Evolutionary conservation across 129 eudicot species (phyloP).

Genomic region (Deinandra increscens): DNA sequence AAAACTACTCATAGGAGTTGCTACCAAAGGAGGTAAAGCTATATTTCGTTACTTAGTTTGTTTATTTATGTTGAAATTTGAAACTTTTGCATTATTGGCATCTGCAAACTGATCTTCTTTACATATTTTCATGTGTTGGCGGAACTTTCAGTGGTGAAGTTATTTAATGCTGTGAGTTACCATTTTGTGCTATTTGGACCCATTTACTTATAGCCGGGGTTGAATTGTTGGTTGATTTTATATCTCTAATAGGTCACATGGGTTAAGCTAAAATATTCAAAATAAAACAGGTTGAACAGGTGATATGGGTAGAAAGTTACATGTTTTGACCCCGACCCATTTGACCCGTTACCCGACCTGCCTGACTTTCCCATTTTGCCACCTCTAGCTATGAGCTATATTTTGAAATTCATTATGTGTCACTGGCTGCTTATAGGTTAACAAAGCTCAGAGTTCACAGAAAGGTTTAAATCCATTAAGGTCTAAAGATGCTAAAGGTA

Average conservation of each 20-base stretch:
- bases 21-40: slow-evolving; percentile 96
- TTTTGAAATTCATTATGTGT: not conserved
- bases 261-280: not conserved
- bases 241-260: not conserved
- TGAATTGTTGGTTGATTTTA: not conserved
- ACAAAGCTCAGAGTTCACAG: slow-evolving; percentile 82
- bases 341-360: not conserved
- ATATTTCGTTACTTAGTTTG: not conserved
- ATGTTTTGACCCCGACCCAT: not conserved
- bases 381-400: slow-evolving; percentile 9
- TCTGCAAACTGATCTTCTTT: slow-evolving; percentile 25
- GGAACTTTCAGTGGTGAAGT: slow-evolving; percentile 30
- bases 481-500: slow-evolving; percentile 86
- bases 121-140: slow-evolving; percentile 22
- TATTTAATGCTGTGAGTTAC: too few species aligned
- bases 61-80: not conserved
- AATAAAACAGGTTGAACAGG: too few species aligned
- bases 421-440: too few species aligned
- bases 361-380: not conserved
- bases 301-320: not conserved
- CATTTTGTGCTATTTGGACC: not conserved
- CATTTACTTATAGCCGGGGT: not conserved
- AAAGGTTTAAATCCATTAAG: slow-evolving; percentile 81
- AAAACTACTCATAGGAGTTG: slow-evolving; percentile 66
- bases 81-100: slow-evolving; percentile 16